Evolutionary conservation across 1,284 basidiomycete genomes (phyloP).

Genomic region (Schizophyllum commune): DNA sequence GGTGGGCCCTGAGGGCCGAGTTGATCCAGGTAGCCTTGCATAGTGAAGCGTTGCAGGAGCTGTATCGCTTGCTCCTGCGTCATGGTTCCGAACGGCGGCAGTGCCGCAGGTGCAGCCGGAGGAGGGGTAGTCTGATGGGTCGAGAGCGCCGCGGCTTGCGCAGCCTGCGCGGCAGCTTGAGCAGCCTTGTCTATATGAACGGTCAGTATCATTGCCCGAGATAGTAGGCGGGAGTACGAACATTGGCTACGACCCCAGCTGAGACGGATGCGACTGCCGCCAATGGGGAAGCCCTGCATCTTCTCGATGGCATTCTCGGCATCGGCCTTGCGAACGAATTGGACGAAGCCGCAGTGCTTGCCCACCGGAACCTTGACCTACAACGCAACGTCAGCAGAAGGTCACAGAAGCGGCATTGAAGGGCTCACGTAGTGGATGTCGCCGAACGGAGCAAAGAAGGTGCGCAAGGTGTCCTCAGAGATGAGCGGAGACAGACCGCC

Average conservation of each 20-base stretch:
- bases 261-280: slow-evolving; percentile 82
- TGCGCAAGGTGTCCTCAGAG: slow-evolving; percentile 79
- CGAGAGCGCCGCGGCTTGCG: slow-evolving; percentile 63
- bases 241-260: slow-evolving; percentile 93
- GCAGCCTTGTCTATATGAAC: slow-evolving; percentile 66
- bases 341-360: slow-evolving; percentile 94
- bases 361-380: slow-evolving; percentile 93
- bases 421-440: slow-evolving; percentile 80
- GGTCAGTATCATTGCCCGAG: slow-evolving; percentile 1
- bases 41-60: slow-evolving; percentile 54
- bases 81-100: slow-evolving; percentile 19
- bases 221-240: slow-evolving; percentile 28
- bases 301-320: slow-evolving; percentile 90
- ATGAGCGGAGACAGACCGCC: slow-evolving; percentile 83
- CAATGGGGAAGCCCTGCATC: slow-evolving; percentile 94
- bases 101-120: not conserved
- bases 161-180: slow-evolving; percentile 77
- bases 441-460: slow-evolving; percentile 85
- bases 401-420: not conserved
- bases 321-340: slow-evolving; percentile 87
- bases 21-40: slow-evolving; percentile 32
- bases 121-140: not conserved
- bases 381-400: slow-evolving; percentile 2
- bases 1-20: not conserved
- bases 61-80: slow-evolving; percentile 63